Evolutionary conservation across 371 early-diverging fungal genomes (phyloP).

Genomic region (Lichtheimia hyalospora): DNA sequence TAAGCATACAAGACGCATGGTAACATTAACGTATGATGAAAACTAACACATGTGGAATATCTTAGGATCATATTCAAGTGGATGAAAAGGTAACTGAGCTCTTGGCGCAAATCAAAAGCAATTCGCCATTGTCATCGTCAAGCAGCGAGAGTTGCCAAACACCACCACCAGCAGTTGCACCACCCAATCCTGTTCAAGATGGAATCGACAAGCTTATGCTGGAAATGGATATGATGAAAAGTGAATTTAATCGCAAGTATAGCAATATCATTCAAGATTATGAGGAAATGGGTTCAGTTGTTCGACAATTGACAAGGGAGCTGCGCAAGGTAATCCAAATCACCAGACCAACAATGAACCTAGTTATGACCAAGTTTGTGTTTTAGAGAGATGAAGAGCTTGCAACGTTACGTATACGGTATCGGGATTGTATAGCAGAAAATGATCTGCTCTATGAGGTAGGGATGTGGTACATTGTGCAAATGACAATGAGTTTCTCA

Average conservation of each 20-base stretch:
- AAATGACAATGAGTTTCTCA: no score
- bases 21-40: neutral
- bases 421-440: constrained; percentile 17
- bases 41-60: neutral
- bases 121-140: constrained; percentile 8
- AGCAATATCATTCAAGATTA: constrained; percentile 15
- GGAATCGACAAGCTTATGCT: constrained; percentile 13
- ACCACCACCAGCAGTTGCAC: neutral
- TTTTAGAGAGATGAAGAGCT: constrained; percentile 24
- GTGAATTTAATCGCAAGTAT: constrained; percentile 13
- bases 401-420: constrained; percentile 5
- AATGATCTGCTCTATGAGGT: constrained; percentile 16
- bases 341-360: neutral
- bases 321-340: constrained; percentile 4
- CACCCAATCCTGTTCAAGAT: neutral
- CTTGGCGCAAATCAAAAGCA: constrained; percentile 10
- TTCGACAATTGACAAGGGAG: constrained; percentile 10
- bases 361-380: neutral
- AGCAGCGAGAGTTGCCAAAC: constrained; percentile 5
- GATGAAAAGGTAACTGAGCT: constrained; percentile 12
- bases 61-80: neutral
- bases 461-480: neutral
- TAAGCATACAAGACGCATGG: neutral
- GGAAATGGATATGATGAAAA: constrained; percentile 18
- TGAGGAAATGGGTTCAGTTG: constrained; percentile 16